Base-by-base conservation (phyloP, 2,329 filamentous ascomycete genomes). In the Fusarium tupiense region DNA sequence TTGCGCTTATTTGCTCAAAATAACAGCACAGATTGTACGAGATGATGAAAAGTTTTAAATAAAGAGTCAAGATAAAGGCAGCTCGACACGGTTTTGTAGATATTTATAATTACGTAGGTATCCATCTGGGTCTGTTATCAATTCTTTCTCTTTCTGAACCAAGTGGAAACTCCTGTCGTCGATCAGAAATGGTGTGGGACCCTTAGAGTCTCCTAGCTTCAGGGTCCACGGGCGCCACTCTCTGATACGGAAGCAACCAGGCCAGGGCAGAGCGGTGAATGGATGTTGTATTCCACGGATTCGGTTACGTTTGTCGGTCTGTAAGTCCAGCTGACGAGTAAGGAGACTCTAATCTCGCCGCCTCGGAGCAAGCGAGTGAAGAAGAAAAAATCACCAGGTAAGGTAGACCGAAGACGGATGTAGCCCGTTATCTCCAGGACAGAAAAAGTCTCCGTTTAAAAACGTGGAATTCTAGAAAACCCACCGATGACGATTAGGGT, bases 151-250 rank as follows among this genome's bases (percentile, higher is more conserved):
- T 41, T 56, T 75, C 60, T 49, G 44, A 47, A 41, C 31, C 41
- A 69, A 63, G 72, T 75, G 72, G 72, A 63, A 73, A 75, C 72
- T 49, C 57, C 59, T 56, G 33, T 71, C 50, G 53, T 50, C 54
- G 50, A 64, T 69, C 58, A 54, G 52, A 69, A 64, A 69, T 49
- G 37, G 46, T 41, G 54, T 67, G 56, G 65, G 68, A 68, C 56
- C 54, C 56, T 70, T 53, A 61, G 49, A n/a, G 46, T 49, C 60
- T 65, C 52, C 47, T 73, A 73, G 65, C 68, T 69, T 73, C 72
- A 75, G 72, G 72, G 72, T 74, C 72, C 71, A 74, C 71, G 71
- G 37, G 43, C 60, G 60, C 71, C 64, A 73, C 68, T 43, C 68
- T 72, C 24, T 49, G 53, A 74, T 60, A 69, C 57, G 72, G 64